These are phyloP conservation scores for Fusarium humuli DNA, from an alignment of 2,329 filamentous ascomycete species.

Conservation along the genomic window DNA sequence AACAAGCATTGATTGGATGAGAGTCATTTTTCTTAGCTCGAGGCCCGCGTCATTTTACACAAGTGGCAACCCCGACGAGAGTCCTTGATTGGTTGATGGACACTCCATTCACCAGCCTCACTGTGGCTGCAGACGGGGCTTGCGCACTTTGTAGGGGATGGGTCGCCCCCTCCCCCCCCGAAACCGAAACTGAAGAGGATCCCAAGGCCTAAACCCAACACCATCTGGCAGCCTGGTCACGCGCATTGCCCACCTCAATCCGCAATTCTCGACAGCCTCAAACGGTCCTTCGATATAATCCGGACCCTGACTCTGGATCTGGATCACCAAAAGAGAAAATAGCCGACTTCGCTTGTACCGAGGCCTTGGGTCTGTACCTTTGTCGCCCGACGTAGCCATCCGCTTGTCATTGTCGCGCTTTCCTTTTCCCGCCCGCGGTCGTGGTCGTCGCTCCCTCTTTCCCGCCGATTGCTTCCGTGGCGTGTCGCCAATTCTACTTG, in stretches of 20 bases:
- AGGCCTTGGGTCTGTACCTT: conserved; percentile 19
- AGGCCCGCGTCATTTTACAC: conserved; percentile 38
- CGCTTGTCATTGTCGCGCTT: conserved; percentile 33
- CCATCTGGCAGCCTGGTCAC: conserved; percentile 52
- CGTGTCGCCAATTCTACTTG: conserved; percentile 40
- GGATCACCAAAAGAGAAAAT: conserved; percentile 1
- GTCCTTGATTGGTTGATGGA: conserved; percentile 32
- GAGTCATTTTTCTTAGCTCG: conserved; percentile 32
- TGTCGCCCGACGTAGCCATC: conserved; percentile 32
- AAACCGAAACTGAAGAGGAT: conserved; percentile 21
- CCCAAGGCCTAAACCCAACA: conserved; percentile 47
- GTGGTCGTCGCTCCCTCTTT: conserved; percentile 39
- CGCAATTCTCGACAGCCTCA: conserved; percentile 50
- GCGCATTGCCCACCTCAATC: conserved; percentile 53
- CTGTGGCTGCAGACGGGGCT: conserved; percentile 40
- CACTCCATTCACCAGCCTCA: conserved; percentile 39
- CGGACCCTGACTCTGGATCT: conserved; percentile 36
- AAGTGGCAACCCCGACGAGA: conserved; percentile 31
- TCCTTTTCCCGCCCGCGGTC: conserved; percentile 35
- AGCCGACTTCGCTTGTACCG: conserved; percentile 14
- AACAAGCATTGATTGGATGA: conserved; percentile 23
- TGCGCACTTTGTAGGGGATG: conserved; percentile 24
- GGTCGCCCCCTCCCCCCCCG: conserved; percentile 37
- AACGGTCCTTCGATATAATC: conserved; percentile 45
- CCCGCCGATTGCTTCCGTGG: conserved; percentile 41